These are phyloP conservation scores for Colletotrichum sp. DNA, from an alignment of 2,329 filamentous ascomycete species.

Conservation along the genomic window DNA sequence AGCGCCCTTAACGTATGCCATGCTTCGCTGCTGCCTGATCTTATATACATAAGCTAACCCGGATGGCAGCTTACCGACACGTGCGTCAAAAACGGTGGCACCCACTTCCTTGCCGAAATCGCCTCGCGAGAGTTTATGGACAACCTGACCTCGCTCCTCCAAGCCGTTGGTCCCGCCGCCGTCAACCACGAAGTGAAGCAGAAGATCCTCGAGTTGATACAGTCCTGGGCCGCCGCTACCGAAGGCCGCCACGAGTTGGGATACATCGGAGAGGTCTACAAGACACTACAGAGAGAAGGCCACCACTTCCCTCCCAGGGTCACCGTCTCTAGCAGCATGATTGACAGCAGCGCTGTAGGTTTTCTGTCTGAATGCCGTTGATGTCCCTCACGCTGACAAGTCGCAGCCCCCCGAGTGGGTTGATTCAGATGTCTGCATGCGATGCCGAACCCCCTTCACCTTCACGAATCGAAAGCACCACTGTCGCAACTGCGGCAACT, in stretches of 20 bases:
- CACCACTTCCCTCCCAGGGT: conserved; percentile 88
- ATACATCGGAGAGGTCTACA: conserved; percentile 91
- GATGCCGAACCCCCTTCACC: conserved; percentile 92
- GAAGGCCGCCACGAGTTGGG: conserved; percentile 82
- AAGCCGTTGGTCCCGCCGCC: conserved; percentile 74
- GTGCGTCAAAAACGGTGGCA: conserved; percentile 97
- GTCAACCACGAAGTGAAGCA: conserved; percentile 85
- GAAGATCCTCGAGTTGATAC: conserved; percentile 93
- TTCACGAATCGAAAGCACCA: conserved; percentile 99
- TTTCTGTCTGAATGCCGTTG: background rate
- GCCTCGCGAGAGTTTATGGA: conserved; percentile 99
- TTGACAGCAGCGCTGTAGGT: conserved; percentile 92
- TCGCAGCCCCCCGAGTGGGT: conserved; percentile 90
- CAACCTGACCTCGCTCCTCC: conserved; percentile 88
- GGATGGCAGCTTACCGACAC: conserved; percentile 86
- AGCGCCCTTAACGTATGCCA: conserved; percentile 85
- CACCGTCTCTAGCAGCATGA: conserved; percentile 93
- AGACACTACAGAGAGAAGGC: conserved; percentile 80
- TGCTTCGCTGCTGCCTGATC: conserved; percentile 16
- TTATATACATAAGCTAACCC: conserved; percentile 22
- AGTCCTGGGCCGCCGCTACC: conserved; percentile 90
- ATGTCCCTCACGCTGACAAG: background rate
- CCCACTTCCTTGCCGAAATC: conserved; percentile 93
- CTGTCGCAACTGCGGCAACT: conserved; percentile 96
- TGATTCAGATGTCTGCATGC: conserved; percentile 98